Evolutionary conservation across 176 grass and related monocot species (phyloP), one percentile per base, ranked within the genome.

Genomic region (Coix lacrymajobi): DNA sequence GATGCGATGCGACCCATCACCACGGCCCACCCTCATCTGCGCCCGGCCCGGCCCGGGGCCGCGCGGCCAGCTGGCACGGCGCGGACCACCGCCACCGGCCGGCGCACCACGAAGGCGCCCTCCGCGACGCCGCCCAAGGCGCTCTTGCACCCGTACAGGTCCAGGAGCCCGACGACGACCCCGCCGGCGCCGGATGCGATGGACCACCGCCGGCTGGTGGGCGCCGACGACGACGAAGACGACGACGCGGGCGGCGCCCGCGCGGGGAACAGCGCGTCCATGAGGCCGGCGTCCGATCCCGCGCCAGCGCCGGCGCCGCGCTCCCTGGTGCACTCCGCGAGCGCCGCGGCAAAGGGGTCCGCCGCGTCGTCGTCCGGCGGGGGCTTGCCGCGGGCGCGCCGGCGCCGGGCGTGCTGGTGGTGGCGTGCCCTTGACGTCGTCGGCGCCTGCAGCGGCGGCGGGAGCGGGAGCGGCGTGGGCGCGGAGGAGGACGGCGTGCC

Each of bases 61-160:
- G 63, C 74, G 24, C 31, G 80, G 5, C 43, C 79, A 1, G n/a
- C 22, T n/a, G 26, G 62, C 22, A 32, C 71, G 14, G 15, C 17
- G 0, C 43, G 58, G 12, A 9, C 83, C 75, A 54, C 33, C 77
- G 22, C 80, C 64, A 89, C 88, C 4, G 90, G 81, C 20, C 88
- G 92, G 36, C 88, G 95, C n/a, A 89, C 64, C 6, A 89, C 4
- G 66, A 97, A 69, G 11, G 78, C 87, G 32, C 84, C 81, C 76
- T 94, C 92, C 25, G 90, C 88, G 5, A 92, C n/a, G n/a, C 56
- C 7, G 3, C 7, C 7, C 22, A 91, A n/a, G 80, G 84, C 71
- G 32, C 71, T 84, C 90, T 89, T 97, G 85, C 95, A n/a, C 16
- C 92, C 90, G 67, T 89, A 77, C 41, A 94, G 25, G 85, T 94